phyloP scores from a whole-genome alignment of 108 stramenopile genomes.

The Cyclotella baltica region DNA sequence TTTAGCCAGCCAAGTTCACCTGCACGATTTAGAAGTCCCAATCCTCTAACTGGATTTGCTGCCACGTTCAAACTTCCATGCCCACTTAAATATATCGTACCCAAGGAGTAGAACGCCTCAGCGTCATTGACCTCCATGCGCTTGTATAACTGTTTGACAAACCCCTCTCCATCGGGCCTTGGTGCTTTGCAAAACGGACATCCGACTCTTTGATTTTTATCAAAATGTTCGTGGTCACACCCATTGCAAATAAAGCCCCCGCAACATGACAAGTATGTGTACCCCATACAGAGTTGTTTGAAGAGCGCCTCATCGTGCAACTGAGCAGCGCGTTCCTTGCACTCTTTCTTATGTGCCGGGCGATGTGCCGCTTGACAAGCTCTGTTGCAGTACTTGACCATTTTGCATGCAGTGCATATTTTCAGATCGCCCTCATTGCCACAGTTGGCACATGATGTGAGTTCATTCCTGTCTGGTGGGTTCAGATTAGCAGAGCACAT shows the following conservation, averaged over 20 bases:
- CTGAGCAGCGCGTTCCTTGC: neutral
- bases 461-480: neutral
- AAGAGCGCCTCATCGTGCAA: neutral
- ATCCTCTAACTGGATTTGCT: neutral
- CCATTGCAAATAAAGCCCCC: too few species aligned
- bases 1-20: neutral
- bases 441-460: neutral
- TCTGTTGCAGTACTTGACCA: neutral
- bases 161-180: neutral
- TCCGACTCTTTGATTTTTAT: neutral
- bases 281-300: neutral
- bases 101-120: neutral
- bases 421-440: neutral
- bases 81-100: neutral
- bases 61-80: neutral
- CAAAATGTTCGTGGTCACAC: neutral
- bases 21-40: neutral
- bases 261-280: neutral
- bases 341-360: neutral
- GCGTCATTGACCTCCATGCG: neutral
- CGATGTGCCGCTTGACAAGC: constrained; percentile 6
- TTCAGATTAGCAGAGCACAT: neutral
- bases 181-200: neutral
- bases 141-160: neutral
- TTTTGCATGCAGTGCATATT: neutral